A percentile compares a stretch with the other conserved stretches of the same genome.
phyloP scores from a whole-genome alignment of 495 filamentous ascomycete genomes.

The Annulohypoxylon bovei region DNA sequence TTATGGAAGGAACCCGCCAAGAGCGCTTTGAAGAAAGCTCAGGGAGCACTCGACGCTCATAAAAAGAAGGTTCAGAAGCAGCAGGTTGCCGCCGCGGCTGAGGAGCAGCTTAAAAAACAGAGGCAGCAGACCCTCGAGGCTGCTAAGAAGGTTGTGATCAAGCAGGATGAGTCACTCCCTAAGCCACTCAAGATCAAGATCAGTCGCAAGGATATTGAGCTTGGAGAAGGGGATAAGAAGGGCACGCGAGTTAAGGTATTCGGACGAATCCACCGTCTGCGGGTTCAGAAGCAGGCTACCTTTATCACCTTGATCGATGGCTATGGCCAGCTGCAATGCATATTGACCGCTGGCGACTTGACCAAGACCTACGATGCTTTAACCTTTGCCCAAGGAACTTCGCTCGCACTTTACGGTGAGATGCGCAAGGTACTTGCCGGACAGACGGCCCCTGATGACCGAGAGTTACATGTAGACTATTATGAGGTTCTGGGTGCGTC shows the following conservation, averaged over 20 bases:
- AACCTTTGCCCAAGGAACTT: conserved; percentile 88
- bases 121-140: conserved; percentile 73
- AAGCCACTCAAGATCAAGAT: conserved; percentile 79
- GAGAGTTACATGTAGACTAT: conserved; percentile 95
- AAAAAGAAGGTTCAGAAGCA: conserved; percentile 82
- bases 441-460: conserved; percentile 82
- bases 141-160: conserved; percentile 84
- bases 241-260: conserved; percentile 84
- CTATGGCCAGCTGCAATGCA: conserved; percentile 88
- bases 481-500: conserved; percentile 86
- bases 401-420: conserved; percentile 87
- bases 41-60: conserved; percentile 73
- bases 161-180: conserved; percentile 82
- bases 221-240: conserved; percentile 69
- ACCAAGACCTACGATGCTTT: conserved; percentile 93
- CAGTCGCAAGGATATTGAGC: conserved; percentile 72
- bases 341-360: conserved; percentile 79
- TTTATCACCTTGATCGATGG: conserved; percentile 91
- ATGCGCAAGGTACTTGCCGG: conserved; percentile 84
- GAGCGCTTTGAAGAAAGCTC: conserved; percentile 83
- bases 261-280: conserved; percentile 85
- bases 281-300: conserved; percentile 84
- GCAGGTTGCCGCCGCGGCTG: conserved; percentile 70
- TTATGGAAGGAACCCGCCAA: conserved; percentile 87
- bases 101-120: conserved; percentile 77